These are phyloP conservation scores for Apiotrichum domesticum DNA, from an alignment of 1,284 basidiomycete species.

Conservation along the genomic window DNA sequence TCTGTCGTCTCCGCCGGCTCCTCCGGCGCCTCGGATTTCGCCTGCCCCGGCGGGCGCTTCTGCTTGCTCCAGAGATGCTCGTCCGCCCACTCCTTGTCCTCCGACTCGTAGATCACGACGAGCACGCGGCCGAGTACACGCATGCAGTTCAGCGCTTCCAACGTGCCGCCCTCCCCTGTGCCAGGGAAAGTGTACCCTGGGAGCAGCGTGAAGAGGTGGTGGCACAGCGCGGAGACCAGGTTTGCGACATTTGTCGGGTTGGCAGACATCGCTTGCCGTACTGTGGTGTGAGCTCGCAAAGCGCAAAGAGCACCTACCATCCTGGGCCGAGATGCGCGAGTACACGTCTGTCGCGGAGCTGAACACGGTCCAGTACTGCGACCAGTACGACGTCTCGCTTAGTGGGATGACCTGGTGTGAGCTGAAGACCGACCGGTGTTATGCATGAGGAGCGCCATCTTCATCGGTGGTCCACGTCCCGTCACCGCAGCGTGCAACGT, in stretches of 20 bases:
- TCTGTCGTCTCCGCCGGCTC: conserved; percentile 56
- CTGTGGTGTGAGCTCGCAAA: conserved; percentile 44
- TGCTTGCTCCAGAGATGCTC: conserved; percentile 9
- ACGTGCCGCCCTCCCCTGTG: conserved; percentile 47
- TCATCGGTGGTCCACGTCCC: too few species aligned
- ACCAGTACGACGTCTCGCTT: conserved; percentile 68
- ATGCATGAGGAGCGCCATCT: too few species aligned
- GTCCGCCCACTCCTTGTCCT: conserved; percentile 37
- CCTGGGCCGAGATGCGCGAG: conserved; percentile 74
- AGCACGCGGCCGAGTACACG: conserved; percentile 79
- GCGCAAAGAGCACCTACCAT: conserved; percentile 56
- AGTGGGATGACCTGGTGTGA: conserved; percentile 61
- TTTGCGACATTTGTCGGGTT: conserved; percentile 79
- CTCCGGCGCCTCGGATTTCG: not conserved
- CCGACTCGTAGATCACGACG: conserved; percentile 76
- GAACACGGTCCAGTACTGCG: conserved; percentile 76
- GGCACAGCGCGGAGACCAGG: conserved; percentile 66
- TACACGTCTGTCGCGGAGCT: conserved; percentile 82
- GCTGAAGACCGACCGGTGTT: not conserved
- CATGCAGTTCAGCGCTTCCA: conserved; percentile 79
- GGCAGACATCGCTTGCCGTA: conserved; percentile 69
- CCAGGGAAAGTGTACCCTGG: conserved; percentile 75
- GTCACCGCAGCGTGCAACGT: too few species aligned
- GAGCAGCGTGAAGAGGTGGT: conserved; percentile 70
- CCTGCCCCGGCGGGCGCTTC: not conserved